Percentiles rank a stretch among this genome's conserved stretches.
These are phyloP conservation scores for Barbarea vulgaris DNA, from an alignment of 345 rosid species.

Conservation along the genomic window DNA sequence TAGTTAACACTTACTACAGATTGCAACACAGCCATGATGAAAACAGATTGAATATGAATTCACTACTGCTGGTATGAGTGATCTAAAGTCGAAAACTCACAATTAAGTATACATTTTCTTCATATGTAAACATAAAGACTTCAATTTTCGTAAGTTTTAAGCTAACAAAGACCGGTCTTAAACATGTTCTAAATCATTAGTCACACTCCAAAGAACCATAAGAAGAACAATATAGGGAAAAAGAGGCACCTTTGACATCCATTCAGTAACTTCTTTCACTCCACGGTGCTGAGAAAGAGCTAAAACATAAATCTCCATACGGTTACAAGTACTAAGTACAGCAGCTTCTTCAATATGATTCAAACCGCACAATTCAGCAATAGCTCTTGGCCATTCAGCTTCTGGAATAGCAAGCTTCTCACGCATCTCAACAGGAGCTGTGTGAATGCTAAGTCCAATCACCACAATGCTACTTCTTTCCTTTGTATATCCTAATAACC, in stretches of 20 bases:
- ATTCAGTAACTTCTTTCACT: constrained; percentile 81
- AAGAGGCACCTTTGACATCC: constrained; percentile 81
- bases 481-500: constrained; percentile 63
- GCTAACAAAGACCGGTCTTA: not conserved
- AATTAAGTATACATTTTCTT: not conserved
- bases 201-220: not conserved
- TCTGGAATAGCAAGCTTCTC: constrained; percentile 84
- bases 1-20: not conserved
- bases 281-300: constrained; percentile 83
- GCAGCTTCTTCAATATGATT: constrained; percentile 93
- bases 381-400: constrained; percentile 85
- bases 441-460: constrained; percentile 76
- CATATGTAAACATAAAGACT: not conserved
- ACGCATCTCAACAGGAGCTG: constrained; percentile 80
- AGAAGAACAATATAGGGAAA: not conserved
- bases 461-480: constrained; percentile 76
- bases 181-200: not conserved
- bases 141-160: not conserved
- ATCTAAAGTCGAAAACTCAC: not conserved
- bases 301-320: constrained; percentile 77
- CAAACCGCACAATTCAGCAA: constrained; percentile 76
- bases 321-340: constrained; percentile 81
- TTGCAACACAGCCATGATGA: not conserved
- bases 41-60: not conserved
- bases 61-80: not conserved